Base-by-base conservation (phyloP, 176 grass and related monocot genomes). In the Oryza punctata region DNA sequence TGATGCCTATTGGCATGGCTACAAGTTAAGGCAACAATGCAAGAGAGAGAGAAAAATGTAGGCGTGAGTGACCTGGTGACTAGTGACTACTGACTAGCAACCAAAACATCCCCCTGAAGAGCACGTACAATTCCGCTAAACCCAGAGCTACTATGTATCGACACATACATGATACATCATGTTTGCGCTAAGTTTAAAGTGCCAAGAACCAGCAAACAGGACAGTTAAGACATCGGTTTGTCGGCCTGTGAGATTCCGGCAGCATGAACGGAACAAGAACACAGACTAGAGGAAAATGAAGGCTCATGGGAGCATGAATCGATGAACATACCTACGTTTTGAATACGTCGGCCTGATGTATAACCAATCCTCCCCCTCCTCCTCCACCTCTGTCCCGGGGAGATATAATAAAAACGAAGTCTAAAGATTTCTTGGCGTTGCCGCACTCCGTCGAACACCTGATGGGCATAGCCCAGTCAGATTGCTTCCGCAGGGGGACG, bases 321-420 rank as follows among this genome's bases (percentile, higher is more conserved):
- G 44, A 37, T 41, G 65, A 46, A 33, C 65, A 43, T 76, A 89
- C 88, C 82, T 35, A 10, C 3, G 65, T 28, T 38, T 11, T 63
- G 23, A 65, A 60, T 38, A 14, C 49, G 21, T 10, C 14, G 71
- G 28, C 21, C 69, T 80, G 30, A 19, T 8, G 13, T 41, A 81
- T 54, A 85, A 70, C 78, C 60, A 72, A 15, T 24, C 14, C 23
- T 18, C 73, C 30, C 50, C 65, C 13, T 76, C 72, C 72, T 65
- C 65, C 29, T 70, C 40, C 40, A 10, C 37, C 37, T 8, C 72
- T 72, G 29, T 29, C 67, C n/a, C 32, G 29, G 59, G 54, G 30
- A 44, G 80, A 66, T 78, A 83, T 73, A 85, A 89, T 79, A 81
- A 43, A 84, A 81, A 32, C 70, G 82, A 73, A 75, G 59, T 30